Base-by-base conservation (phyloP, 192 early-diverging fungal species). In the Chytriomyces sp. region DNA sequence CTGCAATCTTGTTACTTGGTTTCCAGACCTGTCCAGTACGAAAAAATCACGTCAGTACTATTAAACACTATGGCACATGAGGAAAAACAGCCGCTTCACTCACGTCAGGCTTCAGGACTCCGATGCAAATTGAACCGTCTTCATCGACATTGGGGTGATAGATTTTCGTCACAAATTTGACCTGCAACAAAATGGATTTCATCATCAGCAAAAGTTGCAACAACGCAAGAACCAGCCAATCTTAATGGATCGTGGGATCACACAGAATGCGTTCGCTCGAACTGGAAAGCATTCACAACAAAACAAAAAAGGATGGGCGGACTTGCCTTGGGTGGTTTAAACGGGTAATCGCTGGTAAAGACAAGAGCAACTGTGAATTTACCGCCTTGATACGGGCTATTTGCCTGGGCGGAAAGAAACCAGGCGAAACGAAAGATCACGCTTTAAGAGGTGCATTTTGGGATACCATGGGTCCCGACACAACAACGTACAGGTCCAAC, bases 111-210 rank as follows among this genome's bases (percentile, higher is more conserved):
- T 95, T 95, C 44, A 95, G 77, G 47, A 93, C 64, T 10, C 87
- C 86, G 50, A 95, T 84, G 76, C 94, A 95, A 68, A 95, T 90
- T 5, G 90, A 86, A 2, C 94, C 93, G 63, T 93, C 91, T 65
- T 94, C 92, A 71, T 94, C 94, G 64, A 93, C 82, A 78, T 93
- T 93, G 16, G 91, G 91, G 78, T 95, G 94, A 82, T 94, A 95
- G 61, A 94, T 91, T 76, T 91, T 92, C 62, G 92, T 94, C 24
- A 72, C 63, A 77, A 94, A 90, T 75, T 90, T 91, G 81, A 92
- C 84, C 91, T 92, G 73, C 50, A n/a, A 28, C 26, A 45, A 57
- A 5, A 5, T 57, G 35, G 35, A 35, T 35, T 35, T 35, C 35
- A 35, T 35, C 35, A 35, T 35, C 35, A 35, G 35, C 35, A 35